Conservation (phyloP, 2,329 filamentous ascomycete species). For the Botrytis hyacinthi region DNA sequence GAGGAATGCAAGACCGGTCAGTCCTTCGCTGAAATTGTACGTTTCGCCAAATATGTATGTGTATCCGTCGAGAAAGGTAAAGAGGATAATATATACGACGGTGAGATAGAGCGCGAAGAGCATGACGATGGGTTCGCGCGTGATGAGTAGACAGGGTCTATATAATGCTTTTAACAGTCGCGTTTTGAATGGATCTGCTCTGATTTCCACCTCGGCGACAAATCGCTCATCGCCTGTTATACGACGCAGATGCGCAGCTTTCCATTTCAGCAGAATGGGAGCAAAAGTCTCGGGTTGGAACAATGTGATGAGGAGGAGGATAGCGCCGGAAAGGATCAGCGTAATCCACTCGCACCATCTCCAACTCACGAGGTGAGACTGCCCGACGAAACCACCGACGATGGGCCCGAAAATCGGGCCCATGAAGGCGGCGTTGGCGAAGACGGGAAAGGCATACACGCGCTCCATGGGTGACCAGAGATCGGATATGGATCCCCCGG, state of each 20-base stretch:
- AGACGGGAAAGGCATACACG: not conserved
- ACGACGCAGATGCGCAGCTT: not conserved
- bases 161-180: not conserved
- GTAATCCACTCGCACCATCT: not conserved
- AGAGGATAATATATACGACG: not conserved
- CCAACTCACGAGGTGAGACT: not conserved
- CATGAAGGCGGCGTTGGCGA: not conserved
- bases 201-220: not conserved
- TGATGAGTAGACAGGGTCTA: not conserved
- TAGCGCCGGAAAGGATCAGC: not conserved
- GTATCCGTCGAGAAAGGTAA: not conserved
- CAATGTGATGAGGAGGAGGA: not conserved
- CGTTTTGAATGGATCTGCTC: not conserved
- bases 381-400: not conserved
- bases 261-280: not conserved
- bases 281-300: not conserved
- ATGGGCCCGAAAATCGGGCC: not conserved
- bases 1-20: not conserved
- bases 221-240: not conserved
- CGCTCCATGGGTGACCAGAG: conserved; percentile 37
- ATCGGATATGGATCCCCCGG: conserved; percentile 60
- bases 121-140: not conserved
- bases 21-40: not conserved
- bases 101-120: not conserved
- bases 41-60: not conserved